phyloP scores from a whole-genome alignment of 2,329 filamentous ascomycete species.

The Diaporthe sp. region DNA sequence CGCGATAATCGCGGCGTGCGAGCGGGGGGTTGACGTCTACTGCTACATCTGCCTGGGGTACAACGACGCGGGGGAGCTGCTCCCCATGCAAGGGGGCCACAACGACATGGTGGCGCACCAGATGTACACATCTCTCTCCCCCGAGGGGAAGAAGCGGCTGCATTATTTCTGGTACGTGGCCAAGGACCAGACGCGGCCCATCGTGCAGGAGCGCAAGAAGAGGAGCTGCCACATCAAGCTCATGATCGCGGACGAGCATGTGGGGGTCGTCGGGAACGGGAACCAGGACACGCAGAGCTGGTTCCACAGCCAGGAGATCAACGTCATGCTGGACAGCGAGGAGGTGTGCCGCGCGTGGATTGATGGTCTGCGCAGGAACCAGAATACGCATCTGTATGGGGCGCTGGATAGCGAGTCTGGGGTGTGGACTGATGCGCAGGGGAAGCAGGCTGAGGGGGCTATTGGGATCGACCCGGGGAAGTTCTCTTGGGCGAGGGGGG shows the following conservation, averaged over 20 bases:
- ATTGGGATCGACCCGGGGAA: conserved; percentile 66
- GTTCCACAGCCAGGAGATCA: conserved; percentile 83
- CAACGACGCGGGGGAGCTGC: conserved; percentile 81
- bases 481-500: conserved; percentile 70
- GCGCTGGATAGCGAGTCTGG: conserved; percentile 66
- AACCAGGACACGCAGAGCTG: conserved; percentile 87
- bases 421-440: conserved; percentile 70
- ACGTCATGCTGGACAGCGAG: conserved; percentile 78
- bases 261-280: conserved; percentile 80
- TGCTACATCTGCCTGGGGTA: conserved; percentile 84
- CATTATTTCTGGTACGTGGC: conserved; percentile 79
- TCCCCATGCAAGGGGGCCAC: conserved; percentile 80
- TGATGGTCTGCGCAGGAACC: conserved; percentile 64
- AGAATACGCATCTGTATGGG: conserved; percentile 74
- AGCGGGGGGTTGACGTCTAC: conserved; percentile 75
- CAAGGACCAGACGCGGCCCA: conserved; percentile 77
- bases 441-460: conserved; percentile 60
- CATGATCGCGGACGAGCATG: conserved; percentile 76
- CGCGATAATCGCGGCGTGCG: conserved; percentile 73
- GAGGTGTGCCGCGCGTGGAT: conserved; percentile 74
- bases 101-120: conserved; percentile 78
- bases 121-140: conserved; percentile 67
- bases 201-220: conserved; percentile 74
- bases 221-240: conserved; percentile 83
- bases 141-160: conserved; percentile 61